These are phyloP conservation scores for Jamesozyma hellenica DNA, from an alignment of 805 yeast species.

Conservation along the genomic window DNA sequence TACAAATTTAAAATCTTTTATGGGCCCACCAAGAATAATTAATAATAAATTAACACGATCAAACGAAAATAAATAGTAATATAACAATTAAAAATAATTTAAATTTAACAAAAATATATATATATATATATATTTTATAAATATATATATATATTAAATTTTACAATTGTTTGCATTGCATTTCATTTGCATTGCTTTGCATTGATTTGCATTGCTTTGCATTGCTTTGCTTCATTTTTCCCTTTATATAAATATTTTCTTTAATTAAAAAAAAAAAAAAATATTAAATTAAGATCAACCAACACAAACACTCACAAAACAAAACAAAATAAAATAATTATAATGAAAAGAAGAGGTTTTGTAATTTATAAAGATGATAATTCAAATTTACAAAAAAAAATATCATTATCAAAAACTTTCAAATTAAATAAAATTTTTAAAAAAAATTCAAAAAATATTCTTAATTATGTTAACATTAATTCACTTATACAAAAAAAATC, in stretches of 20 bases:
- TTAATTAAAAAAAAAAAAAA: neutral
- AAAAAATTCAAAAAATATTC: no score
- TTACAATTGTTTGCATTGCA: neutral
- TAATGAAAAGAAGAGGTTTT: constrained; percentile 2
- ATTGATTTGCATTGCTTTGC: neutral
- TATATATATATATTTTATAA: no score
- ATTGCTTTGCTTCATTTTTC: neutral
- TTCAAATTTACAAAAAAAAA: neutral
- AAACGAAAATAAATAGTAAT: neutral
- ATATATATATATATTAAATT: neutral
- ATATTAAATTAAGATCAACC: neutral
- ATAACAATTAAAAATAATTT: neutral
- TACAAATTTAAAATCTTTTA: neutral
- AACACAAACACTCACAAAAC: neutral
- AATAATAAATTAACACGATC: neutral
- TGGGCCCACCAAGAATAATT: constrained; percentile 7
- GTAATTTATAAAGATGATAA: constrained; percentile 1
- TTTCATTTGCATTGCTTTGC: neutral
- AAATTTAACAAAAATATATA: neutral
- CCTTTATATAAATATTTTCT: no score
- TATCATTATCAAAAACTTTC: neutral
- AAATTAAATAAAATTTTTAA: neutral
- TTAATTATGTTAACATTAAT: no score
- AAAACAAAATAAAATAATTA: neutral
- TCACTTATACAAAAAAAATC: no score